A percentile compares a stretch with the other conserved stretches of the same genome.
These are phyloP conservation scores for Wickerhamiella australiensis DNA, from an alignment of 805 yeast genomes.

Conservation along the genomic window DNA sequence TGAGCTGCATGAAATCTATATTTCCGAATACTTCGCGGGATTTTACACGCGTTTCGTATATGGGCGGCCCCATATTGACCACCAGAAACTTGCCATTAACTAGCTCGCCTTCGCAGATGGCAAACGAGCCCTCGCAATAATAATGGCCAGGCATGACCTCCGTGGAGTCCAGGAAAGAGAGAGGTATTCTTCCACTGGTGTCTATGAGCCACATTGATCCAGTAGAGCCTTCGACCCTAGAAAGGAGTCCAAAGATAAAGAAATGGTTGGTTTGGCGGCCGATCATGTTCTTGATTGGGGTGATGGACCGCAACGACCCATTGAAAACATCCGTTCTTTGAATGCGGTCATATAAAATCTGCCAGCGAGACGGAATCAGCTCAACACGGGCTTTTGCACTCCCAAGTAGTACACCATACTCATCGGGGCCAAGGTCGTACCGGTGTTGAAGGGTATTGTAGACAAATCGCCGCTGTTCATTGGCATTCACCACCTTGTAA, in stretches of 20 bases:
- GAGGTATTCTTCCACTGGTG: conserved; percentile 56
- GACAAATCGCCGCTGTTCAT: conserved; percentile 33
- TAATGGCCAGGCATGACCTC: conserved; percentile 52
- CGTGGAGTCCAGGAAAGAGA: conserved; percentile 46
- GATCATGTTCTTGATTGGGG: conserved; percentile 67
- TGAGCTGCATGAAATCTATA: conserved; percentile 52
- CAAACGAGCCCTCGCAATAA: conserved; percentile 59
- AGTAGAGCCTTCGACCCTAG: conserved; percentile 37
- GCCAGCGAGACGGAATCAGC: conserved; percentile 38
- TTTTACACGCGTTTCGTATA: conserved; percentile 60
- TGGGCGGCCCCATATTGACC: conserved; percentile 72
- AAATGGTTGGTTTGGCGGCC: conserved; percentile 76
- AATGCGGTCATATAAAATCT: conserved; percentile 55
- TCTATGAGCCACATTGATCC: conserved; percentile 72
- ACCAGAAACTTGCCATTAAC: conserved; percentile 52
- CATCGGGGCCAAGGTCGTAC: conserved; percentile 31
- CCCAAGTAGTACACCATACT: conserved; percentile 18
- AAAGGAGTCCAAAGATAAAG: conserved; percentile 63
- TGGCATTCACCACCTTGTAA: conserved; percentile 52
- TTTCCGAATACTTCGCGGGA: conserved; percentile 66
- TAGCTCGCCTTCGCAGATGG: conserved; percentile 76
- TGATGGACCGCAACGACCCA: conserved; percentile 32
- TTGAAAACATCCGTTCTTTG: conserved; percentile 68
- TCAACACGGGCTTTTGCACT: conserved; percentile 18
- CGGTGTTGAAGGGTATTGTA: conserved; percentile 38